Base-by-base conservation (phyloP, 352 stramenopile genomes). In the Phytophthora tentaculata region DNA sequence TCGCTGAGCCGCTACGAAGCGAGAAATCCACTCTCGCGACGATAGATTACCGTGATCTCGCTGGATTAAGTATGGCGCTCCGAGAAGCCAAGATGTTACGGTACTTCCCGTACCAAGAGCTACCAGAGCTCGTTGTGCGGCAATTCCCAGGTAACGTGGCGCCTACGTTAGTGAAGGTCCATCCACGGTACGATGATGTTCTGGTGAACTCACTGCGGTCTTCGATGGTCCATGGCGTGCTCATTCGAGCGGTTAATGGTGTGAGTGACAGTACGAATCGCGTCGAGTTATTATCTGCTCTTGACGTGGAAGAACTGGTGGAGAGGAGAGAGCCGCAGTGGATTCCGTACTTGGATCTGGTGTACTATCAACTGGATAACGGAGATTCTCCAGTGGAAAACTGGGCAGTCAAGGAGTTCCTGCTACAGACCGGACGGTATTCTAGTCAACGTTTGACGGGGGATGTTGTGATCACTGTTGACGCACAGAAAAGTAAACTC, bases 21-120 rank as follows among this genome's bases (percentile, higher is more conserved):
- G 67, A 89, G 16, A 73, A 77, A 9, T 79, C 69, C 0, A 78
- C 78, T 10, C 51, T 87, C 5, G 49, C 76, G 0, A 55, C 76
- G 12, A 51, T 90, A 16, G 83, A 92, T 48, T 79, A 75, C 16
- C 77, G 84, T 9, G 82, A 92, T 39, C 68, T 94, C 16, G 75
- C 74, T 2, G 69, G 73, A 5, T 70, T 94, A 1, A 78, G 67
- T 1, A 62, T 76, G 24, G 69, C 72, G 8, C 67, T 94, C 23
- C 72, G 77, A 56, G 52, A 79, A 56, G 74, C 76, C 17, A 84
- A 86, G 45, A 81, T 83, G 61, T 56, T 94, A 26, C 55, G 69
- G n/a, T 69, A 64, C n/a, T 92, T 94, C n/a, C 65, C 77, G 12
- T 94, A 85, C 44, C 56, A 81, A 17, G 85, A 94, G 19, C 70